Percentiles rank a stretch among this genome's conserved stretches.
These are phyloP conservation scores for Lichtheimia corymbifera DNA, from an alignment of 371 early-diverging fungal species.

Conservation along the genomic window DNA sequence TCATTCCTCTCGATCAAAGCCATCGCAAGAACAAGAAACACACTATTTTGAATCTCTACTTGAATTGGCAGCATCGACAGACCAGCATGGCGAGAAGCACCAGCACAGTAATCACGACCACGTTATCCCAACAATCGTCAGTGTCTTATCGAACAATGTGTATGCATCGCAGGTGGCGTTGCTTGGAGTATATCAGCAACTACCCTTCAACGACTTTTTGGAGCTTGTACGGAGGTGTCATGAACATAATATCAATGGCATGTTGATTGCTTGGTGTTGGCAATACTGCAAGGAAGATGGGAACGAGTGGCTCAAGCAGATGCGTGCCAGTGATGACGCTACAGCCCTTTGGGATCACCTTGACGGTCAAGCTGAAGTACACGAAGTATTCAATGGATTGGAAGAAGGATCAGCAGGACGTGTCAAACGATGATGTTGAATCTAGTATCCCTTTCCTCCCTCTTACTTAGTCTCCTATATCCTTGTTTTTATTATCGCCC, in stretches of 20 bases:
- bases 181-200: slow-evolving; percentile 4
- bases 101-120: slow-evolving; percentile 15
- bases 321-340: background rate
- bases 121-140: slow-evolving; percentile 17
- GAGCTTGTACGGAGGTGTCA: slow-evolving; percentile 7
- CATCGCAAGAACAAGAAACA: background rate
- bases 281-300: slow-evolving; percentile 13
- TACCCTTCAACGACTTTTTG: slow-evolving; percentile 9
- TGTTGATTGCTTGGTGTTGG: slow-evolving; percentile 20
- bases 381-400: slow-evolving; percentile 15
- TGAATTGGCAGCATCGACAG: slow-evolving; percentile 1
- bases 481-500: background rate
- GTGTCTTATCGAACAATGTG: slow-evolving; percentile 10
- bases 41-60: slow-evolving; percentile 4
- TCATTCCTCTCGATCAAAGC: slow-evolving; percentile 6
- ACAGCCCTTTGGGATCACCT: slow-evolving; percentile 15
- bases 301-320: background rate
- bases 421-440: slow-evolving; percentile 8
- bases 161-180: slow-evolving; percentile 21
- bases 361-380: slow-evolving; percentile 19
- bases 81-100: background rate
- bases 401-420: slow-evolving; percentile 10
- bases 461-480: background rate
- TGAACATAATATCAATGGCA: slow-evolving; percentile 10
- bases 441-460: background rate